A percentile compares a stretch with the other conserved stretches of the same genome.
These are phyloP conservation scores for Penicillium roqueforti DNA, from an alignment of 495 filamentous ascomycete species.

Conservation along the genomic window DNA sequence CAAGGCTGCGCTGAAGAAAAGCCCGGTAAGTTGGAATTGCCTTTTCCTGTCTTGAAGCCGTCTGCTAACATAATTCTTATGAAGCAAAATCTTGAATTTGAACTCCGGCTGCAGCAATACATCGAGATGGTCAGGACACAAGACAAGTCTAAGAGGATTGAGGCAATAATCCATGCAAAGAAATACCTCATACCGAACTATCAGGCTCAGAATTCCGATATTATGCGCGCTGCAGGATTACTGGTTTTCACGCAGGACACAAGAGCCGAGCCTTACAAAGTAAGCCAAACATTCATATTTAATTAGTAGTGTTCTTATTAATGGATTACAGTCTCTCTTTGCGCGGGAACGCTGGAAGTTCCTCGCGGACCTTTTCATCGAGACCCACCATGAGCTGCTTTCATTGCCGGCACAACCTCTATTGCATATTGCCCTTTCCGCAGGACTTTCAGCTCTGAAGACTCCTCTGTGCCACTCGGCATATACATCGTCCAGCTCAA, in stretches of 20 bases:
- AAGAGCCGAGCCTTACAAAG: constrained; percentile 58
- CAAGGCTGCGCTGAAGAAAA: constrained; percentile 78
- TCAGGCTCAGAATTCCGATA: constrained; percentile 63
- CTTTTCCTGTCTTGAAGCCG: not conserved
- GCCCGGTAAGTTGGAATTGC: constrained; percentile 54
- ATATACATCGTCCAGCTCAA: constrained; percentile 54
- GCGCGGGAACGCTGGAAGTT: constrained; percentile 63
- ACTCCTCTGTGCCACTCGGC: constrained; percentile 87
- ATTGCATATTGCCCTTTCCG: constrained; percentile 86
- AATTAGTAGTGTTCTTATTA: not conserved
- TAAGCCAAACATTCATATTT: constrained; percentile 29
- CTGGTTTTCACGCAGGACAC: constrained; percentile 69
- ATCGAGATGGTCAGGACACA: constrained; percentile 78
- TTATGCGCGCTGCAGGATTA: constrained; percentile 71
- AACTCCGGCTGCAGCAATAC: constrained; percentile 92
- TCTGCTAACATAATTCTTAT: constrained; percentile 21
- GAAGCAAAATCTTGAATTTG: constrained; percentile 85
- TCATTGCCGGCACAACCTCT: constrained; percentile 78
- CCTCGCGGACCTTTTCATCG: constrained; percentile 77
- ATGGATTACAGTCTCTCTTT: constrained; percentile 60
- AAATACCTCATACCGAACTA: constrained; percentile 68
- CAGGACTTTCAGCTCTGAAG: constrained; percentile 90
- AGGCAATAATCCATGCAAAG: constrained; percentile 76
- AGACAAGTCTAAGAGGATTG: constrained; percentile 55
- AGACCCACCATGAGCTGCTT: constrained; percentile 82